Percentiles rank a stretch among this genome's conserved stretches.
Evolutionary conservation across 805 yeast genomes (phyloP).

Genomic region (Cyberlindnera veronae): DNA sequence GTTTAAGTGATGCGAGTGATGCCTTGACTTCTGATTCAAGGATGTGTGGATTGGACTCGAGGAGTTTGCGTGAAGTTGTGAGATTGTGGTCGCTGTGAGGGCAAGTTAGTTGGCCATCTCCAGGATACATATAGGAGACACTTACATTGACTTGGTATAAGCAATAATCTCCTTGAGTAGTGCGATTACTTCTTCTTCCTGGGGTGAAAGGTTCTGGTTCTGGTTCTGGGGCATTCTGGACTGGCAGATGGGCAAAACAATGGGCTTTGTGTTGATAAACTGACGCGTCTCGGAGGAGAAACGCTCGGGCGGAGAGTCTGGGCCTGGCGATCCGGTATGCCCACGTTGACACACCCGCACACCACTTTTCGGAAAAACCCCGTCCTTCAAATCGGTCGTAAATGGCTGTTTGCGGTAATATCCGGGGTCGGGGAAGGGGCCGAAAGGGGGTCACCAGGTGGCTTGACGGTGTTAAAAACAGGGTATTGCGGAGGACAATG

Average conservation of each 20-base stretch:
- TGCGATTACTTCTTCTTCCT: slow-evolving; percentile 4
- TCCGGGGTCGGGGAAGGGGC: too few species aligned
- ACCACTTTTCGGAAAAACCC: slow-evolving; percentile 4
- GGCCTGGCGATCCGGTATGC: not conserved
- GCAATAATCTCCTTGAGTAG: slow-evolving; percentile 4
- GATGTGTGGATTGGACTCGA: slow-evolving; percentile 1
- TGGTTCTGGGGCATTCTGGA: too few species aligned
- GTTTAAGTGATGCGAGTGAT: slow-evolving; percentile 1
- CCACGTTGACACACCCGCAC: slow-evolving; percentile 3
- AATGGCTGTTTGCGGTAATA: too few species aligned
- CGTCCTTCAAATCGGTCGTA: too few species aligned
- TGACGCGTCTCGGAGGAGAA: too few species aligned
- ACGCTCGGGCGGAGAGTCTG: too few species aligned
- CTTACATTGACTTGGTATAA: slow-evolving; percentile 9
- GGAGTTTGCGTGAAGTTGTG: not conserved
- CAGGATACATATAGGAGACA: not conserved
- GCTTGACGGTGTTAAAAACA: too few species aligned
- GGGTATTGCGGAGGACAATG: too few species aligned
- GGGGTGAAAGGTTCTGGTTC: too few species aligned
- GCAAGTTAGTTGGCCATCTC: not conserved
- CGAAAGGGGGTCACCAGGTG: too few species aligned
- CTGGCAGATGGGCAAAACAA: not conserved
- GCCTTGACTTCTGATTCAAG: not conserved
- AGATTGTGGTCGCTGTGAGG: slow-evolving; percentile 5
- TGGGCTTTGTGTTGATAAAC: too few species aligned